Evolutionary conservation across 371 early-diverging fungal genomes (phyloP).

Genomic region (Actinomortierella wolfii): DNA sequence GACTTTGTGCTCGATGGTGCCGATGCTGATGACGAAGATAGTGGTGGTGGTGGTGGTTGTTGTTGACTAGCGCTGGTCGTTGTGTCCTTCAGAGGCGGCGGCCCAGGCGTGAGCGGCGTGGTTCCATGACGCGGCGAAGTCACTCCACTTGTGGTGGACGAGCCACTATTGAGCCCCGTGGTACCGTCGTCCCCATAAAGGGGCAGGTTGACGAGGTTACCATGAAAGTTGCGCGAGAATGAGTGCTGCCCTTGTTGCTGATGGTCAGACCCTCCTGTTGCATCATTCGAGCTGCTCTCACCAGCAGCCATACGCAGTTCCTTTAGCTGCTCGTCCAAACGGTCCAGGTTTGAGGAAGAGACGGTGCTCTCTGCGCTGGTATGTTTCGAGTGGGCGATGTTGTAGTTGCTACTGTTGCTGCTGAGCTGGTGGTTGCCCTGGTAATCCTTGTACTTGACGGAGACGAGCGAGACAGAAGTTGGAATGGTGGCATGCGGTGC

Average conservation of each 20-base stretch:
- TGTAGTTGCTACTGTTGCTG: conserved; percentile 4
- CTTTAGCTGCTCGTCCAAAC: conserved; percentile 30
- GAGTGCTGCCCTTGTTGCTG: background rate
- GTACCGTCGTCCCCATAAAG: conserved; percentile 22
- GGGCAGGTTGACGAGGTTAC: conserved; percentile 28
- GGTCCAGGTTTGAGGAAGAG: conserved; percentile 30
- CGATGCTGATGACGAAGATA: conserved; percentile 6
- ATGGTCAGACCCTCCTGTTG: too few relatives aligned
- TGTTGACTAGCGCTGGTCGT: conserved; percentile 17
- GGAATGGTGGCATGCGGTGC: conserved; percentile 55
- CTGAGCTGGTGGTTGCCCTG: conserved; percentile 8
- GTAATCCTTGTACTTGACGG: conserved; percentile 64
- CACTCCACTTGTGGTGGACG: too few relatives aligned
- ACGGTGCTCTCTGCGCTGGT: conserved; percentile 30
- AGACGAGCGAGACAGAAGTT: conserved; percentile 59
- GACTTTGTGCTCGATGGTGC: conserved; percentile 1
- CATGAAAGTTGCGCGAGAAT: conserved; percentile 30
- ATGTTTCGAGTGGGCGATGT: conserved; percentile 28
- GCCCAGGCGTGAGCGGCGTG: conserved; percentile 19
- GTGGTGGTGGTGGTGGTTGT: conserved; percentile 27
- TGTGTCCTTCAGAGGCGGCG: conserved; percentile 35
- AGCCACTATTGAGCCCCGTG: conserved; percentile 7
- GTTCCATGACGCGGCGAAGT: too few relatives aligned
- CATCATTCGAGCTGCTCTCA: background rate
- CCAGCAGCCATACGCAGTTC: conserved; percentile 46